Conservation (phyloP, 352 stramenopile genomes). For the Phytophthora europaea region DNA sequence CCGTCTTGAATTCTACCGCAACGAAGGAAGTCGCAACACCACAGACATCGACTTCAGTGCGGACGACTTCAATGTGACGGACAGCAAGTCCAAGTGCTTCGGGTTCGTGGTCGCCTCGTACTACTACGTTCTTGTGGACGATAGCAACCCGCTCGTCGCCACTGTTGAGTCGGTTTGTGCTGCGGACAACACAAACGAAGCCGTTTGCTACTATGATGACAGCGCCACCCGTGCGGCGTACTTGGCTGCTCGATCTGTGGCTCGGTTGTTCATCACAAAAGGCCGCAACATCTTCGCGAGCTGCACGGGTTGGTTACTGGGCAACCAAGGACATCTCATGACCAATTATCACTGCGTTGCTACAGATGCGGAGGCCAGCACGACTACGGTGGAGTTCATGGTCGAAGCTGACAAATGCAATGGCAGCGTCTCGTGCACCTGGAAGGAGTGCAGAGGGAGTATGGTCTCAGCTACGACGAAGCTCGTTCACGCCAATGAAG, state of each 20-base stretch:
- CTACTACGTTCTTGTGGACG: slow-evolving; percentile 49
- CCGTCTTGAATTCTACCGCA: slow-evolving; percentile 66
- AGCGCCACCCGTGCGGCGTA: slow-evolving; percentile 35
- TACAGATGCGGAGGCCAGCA: slow-evolving; percentile 36
- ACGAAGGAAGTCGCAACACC: slow-evolving; percentile 12
- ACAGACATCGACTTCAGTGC: slow-evolving; percentile 8
- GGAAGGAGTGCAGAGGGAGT: slow-evolving; percentile 35
- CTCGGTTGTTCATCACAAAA: slow-evolving; percentile 30
- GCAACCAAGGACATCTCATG: slow-evolving; percentile 61
- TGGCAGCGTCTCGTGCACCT: slow-evolving; percentile 30
- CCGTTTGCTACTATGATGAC: slow-evolving; percentile 60
- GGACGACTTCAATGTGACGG: slow-evolving; percentile 28
- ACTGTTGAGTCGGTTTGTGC: slow-evolving; percentile 55
- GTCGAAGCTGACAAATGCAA: slow-evolving; percentile 48
- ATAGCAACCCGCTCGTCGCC: slow-evolving; percentile 42
- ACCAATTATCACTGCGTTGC: slow-evolving; percentile 78
- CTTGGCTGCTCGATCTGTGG: slow-evolving; percentile 43
- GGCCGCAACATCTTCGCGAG: slow-evolving; percentile 25
- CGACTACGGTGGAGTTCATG: slow-evolving; percentile 66
- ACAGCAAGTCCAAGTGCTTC: slow-evolving; percentile 48
- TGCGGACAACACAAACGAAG: slow-evolving; percentile 65
- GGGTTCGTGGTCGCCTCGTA: slow-evolving; percentile 63
- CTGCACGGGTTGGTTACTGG: slow-evolving; percentile 71
- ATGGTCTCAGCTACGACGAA: slow-evolving; percentile 50
- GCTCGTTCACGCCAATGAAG: slow-evolving; percentile 49